Evolutionary conservation across 1,284 basidiomycete species (phyloP), one percentile per base, ranked within the genome.

Genomic region (Austroboletus novae-zelandiae): DNA sequence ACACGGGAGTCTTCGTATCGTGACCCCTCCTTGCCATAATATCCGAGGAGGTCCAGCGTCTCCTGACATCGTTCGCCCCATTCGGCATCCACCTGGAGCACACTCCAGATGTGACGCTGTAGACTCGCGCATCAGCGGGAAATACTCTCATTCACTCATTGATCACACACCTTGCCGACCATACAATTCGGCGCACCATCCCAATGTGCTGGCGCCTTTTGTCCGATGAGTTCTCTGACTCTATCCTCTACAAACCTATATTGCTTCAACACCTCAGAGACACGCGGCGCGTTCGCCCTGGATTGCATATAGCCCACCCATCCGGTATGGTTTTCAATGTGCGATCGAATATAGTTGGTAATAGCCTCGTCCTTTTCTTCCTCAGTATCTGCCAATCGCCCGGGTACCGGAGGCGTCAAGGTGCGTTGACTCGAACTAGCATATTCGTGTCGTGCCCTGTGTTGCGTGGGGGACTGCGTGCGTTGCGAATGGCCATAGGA

Each of bases 21-120:
- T 27, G 64, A 65, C 8, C 84, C 84, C 10, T 74, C 66, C 31
- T 75, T 72, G 3, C 86, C 86, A 57, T 88, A 88, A 48, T 78
- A 62, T 18, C 61, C 60, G 40, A 83, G 65, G 31, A 87, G 73
- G 9, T 53, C 50, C 43, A 83, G 62, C 8, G 76, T 80, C 56
- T 83, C 81, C 15, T 70, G 66, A 60, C 79, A 80, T 23, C 75
- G 73, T 14, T 71, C 62, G 4, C 72, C 72, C 71, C 76, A 81
- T 32, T 66, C 59, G 23, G 57, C 40, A 50, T 76, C 71, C 20
- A 83, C 61, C 17, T 72, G 69, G 46, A 88, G 69, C 10, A 80
- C 81, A 34, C 65, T 66, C 59, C 78, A 67, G 23, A 88, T 74
- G 50, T 89, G 83, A 30, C 58, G 62, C 83, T 86, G 34, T 14